Percentiles rank a stretch among this genome's conserved stretches.
These are phyloP conservation scores for Didymosphaeria variabile DNA, from an alignment of 2,329 filamentous ascomycete genomes.

Conservation along the genomic window DNA sequence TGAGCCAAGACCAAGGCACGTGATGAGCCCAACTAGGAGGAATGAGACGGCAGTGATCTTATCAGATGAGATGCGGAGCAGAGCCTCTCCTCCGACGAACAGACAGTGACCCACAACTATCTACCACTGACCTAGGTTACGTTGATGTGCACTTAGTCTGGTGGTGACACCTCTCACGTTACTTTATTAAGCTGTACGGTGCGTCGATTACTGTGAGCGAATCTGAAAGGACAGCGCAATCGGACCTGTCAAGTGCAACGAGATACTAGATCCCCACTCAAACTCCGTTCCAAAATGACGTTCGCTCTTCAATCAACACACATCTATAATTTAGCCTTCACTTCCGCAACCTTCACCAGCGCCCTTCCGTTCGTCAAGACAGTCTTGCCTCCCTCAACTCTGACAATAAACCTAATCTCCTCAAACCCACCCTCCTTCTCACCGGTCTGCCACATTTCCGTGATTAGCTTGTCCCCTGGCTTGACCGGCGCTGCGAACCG, in stretches of 20 bases:
- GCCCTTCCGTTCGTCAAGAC: conserved; percentile 88
- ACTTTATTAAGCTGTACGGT: not conserved
- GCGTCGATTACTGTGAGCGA: too few species aligned
- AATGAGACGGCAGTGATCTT: conserved; percentile 24
- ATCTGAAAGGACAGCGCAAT: too few species aligned
- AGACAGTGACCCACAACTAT: not conserved
- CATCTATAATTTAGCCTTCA: conserved; percentile 50
- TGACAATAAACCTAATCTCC: conserved; percentile 82
- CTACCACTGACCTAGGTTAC: not conserved
- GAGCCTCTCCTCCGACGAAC: not conserved
- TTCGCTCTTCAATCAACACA: not conserved
- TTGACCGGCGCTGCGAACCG: conserved; percentile 86
- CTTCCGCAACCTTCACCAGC: conserved; percentile 70
- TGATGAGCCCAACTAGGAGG: not conserved
- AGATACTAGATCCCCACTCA: not conserved
- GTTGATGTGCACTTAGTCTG: not conserved
- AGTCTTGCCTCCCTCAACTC: conserved; percentile 81
- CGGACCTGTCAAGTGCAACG: too few species aligned
- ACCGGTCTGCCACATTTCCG: conserved; percentile 82
- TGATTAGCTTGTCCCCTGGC: conserved; percentile 82
- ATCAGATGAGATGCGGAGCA: conserved; percentile 34
- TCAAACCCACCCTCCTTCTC: conserved; percentile 73
- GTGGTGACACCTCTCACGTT: not conserved
- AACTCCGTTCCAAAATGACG: not conserved
- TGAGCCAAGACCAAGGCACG: conserved; percentile 16